Conservation (phyloP, 2,329 filamentous ascomycete species). For the Elsinoe arachidis region DNA sequence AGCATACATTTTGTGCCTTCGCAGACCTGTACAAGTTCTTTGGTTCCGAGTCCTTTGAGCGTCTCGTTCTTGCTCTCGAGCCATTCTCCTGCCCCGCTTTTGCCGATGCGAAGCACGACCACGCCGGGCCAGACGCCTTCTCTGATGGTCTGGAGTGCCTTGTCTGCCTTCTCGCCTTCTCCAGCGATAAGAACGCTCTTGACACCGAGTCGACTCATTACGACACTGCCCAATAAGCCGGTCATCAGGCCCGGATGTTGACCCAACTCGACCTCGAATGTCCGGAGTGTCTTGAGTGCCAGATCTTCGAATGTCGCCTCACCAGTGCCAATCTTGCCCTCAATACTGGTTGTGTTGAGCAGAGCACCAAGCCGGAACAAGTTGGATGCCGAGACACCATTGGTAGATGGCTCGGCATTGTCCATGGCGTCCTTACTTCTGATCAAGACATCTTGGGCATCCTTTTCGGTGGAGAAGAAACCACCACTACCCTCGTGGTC, state of each 20-base stretch:
- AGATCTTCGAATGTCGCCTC: constrained; percentile 42
- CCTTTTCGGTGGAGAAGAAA: constrained; percentile 62
- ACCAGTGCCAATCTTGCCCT: neutral
- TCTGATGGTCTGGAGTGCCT: constrained; percentile 34
- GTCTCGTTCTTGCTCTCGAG: constrained; percentile 42
- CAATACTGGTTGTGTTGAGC: constrained; percentile 32
- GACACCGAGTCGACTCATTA: constrained; percentile 63
- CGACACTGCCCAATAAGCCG: constrained; percentile 66
- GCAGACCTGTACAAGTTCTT: constrained; percentile 39
- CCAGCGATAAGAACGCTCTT: constrained; percentile 50
- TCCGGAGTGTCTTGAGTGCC: constrained; percentile 66
- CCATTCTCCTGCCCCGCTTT: constrained; percentile 35
- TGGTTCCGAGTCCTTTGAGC: constrained; percentile 35
- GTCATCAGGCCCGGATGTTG: constrained; percentile 92
- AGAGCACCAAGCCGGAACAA: constrained; percentile 70
- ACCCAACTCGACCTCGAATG: constrained; percentile 84
- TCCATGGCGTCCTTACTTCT: constrained; percentile 95
- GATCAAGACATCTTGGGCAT: constrained; percentile 63
- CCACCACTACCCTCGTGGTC: constrained; percentile 49
- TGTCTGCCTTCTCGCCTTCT: constrained; percentile 34
- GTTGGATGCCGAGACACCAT: constrained; percentile 78
- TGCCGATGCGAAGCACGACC: constrained; percentile 32
- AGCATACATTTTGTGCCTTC: constrained; percentile 32
- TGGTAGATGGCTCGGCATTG: constrained; percentile 79
- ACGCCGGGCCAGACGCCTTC: constrained; percentile 29